Evolutionary conservation across 2,329 filamentous ascomycete genomes (phyloP).

Genomic region (Davidsoniella australis): DNA sequence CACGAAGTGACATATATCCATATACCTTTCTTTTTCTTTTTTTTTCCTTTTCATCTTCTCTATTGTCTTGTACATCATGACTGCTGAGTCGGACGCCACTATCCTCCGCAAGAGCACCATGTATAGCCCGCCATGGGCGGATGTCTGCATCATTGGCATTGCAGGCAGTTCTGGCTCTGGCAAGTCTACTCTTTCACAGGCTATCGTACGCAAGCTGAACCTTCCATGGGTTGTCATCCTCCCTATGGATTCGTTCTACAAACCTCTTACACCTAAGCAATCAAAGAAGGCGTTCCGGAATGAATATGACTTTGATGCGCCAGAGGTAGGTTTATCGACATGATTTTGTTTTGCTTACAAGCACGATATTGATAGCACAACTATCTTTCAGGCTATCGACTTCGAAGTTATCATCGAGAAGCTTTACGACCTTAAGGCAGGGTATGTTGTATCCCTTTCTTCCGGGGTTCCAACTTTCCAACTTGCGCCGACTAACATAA

Average conservation of each 20-base stretch:
- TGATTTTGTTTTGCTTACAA: not conserved
- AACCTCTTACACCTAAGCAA: conserved; percentile 63
- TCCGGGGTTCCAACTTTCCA: not conserved
- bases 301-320: conserved; percentile 91
- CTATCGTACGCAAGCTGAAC: conserved; percentile 78
- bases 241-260: conserved; percentile 98
- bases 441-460: conserved; percentile 36
- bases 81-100: not conserved
- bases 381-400: conserved; percentile 52
- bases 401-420: conserved; percentile 75
- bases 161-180: conserved; percentile 87
- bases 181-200: conserved; percentile 84
- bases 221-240: conserved; percentile 96
- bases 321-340: conserved; percentile 33
- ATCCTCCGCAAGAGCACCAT: conserved; percentile 6
- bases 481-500: not conserved
- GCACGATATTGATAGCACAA: not conserved
- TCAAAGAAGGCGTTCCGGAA: conserved; percentile 70
- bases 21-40: not conserved
- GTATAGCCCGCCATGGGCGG: conserved; percentile 89
- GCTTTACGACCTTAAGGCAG: conserved; percentile 72
- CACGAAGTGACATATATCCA: not conserved
- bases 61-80: not conserved
- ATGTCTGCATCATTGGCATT: conserved; percentile 91
- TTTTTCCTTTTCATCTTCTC: not conserved